Base-by-base conservation (phyloP, 1,284 basidiomycete genomes). In the Laetiporus sulphureus region DNA sequence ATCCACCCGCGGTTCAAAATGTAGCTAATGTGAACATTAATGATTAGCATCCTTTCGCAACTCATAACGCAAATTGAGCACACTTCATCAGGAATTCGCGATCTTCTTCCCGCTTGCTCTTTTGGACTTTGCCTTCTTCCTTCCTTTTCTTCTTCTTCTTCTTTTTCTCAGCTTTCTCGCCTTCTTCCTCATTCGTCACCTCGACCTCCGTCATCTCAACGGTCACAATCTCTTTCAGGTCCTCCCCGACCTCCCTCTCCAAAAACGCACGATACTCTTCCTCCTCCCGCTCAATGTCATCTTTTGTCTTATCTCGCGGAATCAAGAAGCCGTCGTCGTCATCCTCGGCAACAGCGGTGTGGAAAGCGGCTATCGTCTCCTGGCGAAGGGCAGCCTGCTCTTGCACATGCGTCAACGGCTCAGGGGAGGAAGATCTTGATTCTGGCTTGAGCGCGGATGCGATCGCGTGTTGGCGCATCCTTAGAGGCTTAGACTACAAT, bases 1-100 rank as follows among this genome's bases (percentile, higher is more conserved):
- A 97, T 83, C 93, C 93, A 97, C 1, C 93, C 93, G 29, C 93
- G 87, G 60, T 93, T 92, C 16, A 95, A 69, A 48, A 97, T 95
- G 62, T 95, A 97, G 62, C 92, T 95, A 31, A 6, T 4, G 5
- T 19, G 30, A 36, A 13, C 29, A 36, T 22, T 15, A 19, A n/a
- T 5, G 25, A 23, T 4, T 13, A 32, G 24, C 3, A 1, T 10
- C 16, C 1, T 12, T 18, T 29, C 13, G 36, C 15, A 38, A 39
- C 40, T 27, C 25, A 32, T 24, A 18, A 44, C 42, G 32, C 22
- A 46, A 23, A 21, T 45, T 15, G 21, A 36, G 22, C 5, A 71
- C 56, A 96, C 91, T 91, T 86, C 69, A 94, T 77, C 40, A 99
- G 68, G 59, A 99, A 99, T 47, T 93, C 83, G 47, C 88, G 83